Evolutionary conservation across 805 yeast species (phyloP), one percentile per base, ranked within the genome.

Genomic region (Lipomyces starkeyi): DNA sequence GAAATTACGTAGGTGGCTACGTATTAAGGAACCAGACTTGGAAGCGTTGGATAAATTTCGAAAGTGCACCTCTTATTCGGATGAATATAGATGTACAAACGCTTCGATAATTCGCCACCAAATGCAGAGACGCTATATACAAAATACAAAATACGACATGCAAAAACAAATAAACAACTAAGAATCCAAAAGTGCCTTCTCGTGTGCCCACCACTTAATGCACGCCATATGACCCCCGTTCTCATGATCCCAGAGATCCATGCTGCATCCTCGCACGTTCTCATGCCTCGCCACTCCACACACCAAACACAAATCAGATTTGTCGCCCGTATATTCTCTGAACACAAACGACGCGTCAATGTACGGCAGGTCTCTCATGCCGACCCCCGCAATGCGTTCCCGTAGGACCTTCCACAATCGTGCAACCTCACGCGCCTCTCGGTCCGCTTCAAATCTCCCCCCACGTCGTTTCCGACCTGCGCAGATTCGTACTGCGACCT

Each of bases 401-500:
- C 71, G 56, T 43, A 69, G 57, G 3, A 43, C 14, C 14, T 68
- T 58, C 72, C 72, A 69, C 37, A 37, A 29, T 17, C 72, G 57
- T 5, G 71, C 70, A 4, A 61, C 53, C 49, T 69, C 71, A 9
- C 72, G 63, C 11, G 72, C 71, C 54, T 69, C 72, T 22, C 64
- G 58, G 40, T 69, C 72, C 25, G 72, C 72, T 14, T 69, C 72
- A 27, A 64, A 66, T 13, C 25, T 49, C 7, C 64, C 64, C 3
- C 62, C 63, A 5, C 72, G 72, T 4, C 72, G 72, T 22, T 58
- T 63, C 2, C 73, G 64, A 5, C 73, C 73, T 5, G 73, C 73
- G 47, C 71, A 64, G 37, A 70, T 70, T 11, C 73, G 71, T 11
- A 62, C 54, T 14, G 73, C 72, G 53, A 70, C 68, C 47, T 68